Evolutionary conservation across 345 rosid genomes (phyloP).

Genomic region (Sonneratia caseolaris): DNA sequence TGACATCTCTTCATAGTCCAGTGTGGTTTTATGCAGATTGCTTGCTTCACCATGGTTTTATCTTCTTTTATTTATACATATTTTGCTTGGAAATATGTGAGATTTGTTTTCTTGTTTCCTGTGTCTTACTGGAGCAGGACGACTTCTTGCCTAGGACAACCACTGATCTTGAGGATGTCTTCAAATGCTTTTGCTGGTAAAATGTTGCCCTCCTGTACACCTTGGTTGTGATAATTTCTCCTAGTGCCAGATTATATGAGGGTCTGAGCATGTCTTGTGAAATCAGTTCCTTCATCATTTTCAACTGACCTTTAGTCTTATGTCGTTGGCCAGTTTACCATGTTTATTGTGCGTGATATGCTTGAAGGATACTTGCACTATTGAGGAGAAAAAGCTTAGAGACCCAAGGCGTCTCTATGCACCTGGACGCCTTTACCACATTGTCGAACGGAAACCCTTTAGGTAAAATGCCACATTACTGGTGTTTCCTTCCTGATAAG

Average conservation of each 20-base stretch:
- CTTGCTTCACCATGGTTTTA: not conserved
- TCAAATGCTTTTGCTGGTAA: conserved; percentile 84
- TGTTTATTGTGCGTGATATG: conserved; percentile 78
- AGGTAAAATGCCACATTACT: conserved; percentile 32
- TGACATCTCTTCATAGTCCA: no score
- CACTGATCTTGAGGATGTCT: conserved; percentile 66
- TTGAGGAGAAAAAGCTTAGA: conserved; percentile 69
- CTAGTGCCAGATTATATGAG: not conserved
- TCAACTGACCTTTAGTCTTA: conserved; percentile 16
- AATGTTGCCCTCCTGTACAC: conserved; percentile 27
- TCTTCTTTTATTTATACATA: no score
- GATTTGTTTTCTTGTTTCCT: not conserved
- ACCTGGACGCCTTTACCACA: conserved; percentile 91
- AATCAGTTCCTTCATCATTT: not conserved
- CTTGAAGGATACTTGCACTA: conserved; percentile 85
- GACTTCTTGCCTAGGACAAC: conserved; percentile 94
- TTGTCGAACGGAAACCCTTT: conserved; percentile 71
- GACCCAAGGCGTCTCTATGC: conserved; percentile 85
- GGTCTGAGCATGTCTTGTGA: not conserved
- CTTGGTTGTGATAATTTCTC: not conserved
- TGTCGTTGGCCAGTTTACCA: conserved; percentile 60
- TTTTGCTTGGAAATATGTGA: not conserved
- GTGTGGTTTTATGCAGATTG: not conserved
- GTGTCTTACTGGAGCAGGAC: conserved; percentile 45
- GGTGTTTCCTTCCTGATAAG: not conserved